Percentiles rank a stretch among this genome's conserved stretches.
These are phyloP conservation scores for Brassica cretica DNA, from an alignment of 345 rosid genomes.

Conservation along the genomic window DNA sequence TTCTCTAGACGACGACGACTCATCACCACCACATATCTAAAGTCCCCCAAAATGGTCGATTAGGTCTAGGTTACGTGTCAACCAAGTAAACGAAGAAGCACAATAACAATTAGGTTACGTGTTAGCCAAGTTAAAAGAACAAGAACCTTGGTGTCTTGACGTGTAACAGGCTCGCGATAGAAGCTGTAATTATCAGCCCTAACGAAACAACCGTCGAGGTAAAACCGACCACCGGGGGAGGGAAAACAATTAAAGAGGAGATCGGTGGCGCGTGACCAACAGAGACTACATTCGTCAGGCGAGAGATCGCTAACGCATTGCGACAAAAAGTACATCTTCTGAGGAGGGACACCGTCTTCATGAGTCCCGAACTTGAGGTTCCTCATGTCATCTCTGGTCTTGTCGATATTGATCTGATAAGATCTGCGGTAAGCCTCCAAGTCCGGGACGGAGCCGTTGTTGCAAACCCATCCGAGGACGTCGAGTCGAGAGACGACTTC, in stretches of 20 bases:
- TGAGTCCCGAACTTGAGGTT: conserved; percentile 39
- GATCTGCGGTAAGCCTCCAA: conserved; percentile 32
- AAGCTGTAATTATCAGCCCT: conserved; percentile 54
- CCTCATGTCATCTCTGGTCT: conserved; percentile 38
- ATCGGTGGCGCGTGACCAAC: conserved; percentile 41
- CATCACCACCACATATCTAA: conserved; percentile 44
- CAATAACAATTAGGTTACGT: neutral
- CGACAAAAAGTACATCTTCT: conserved; percentile 39
- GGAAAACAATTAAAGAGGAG: conserved; percentile 46
- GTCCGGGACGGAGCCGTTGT: conserved; percentile 29
- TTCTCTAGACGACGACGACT: neutral
- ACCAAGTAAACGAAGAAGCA: neutral
- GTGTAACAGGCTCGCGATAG: conserved; percentile 34
- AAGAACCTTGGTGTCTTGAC: conserved; percentile 40
- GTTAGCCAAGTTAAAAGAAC: neutral
- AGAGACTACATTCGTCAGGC: conserved; percentile 37
- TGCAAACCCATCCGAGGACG: conserved; percentile 41
- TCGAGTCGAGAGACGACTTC: conserved; percentile 32
- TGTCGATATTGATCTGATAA: conserved; percentile 26
- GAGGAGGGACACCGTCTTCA: conserved; percentile 44
- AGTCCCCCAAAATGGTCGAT: conserved; percentile 2
- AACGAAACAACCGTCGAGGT: conserved; percentile 52
- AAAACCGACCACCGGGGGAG: conserved; percentile 48
- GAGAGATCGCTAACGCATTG: conserved; percentile 58
- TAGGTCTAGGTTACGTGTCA: neutral